Evolutionary conservation across 2,329 filamentous ascomycete species (phyloP), one percentile per base, ranked within the genome.

Genomic region (Fusarium transvaalense): DNA sequence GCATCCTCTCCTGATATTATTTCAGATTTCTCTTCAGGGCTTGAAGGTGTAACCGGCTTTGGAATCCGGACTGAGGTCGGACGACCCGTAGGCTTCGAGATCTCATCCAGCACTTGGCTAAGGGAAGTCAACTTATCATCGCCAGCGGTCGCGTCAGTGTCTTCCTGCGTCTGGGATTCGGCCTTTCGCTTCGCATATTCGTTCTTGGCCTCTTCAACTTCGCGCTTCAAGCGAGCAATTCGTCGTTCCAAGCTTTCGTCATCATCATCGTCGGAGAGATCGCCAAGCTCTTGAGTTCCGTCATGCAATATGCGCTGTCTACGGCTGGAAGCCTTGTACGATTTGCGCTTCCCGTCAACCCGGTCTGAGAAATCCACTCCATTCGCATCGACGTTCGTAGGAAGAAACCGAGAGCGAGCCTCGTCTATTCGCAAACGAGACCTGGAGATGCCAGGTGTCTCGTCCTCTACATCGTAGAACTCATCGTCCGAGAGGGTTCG

Each of bases 361-460:
- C 94, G 91, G 79, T 97, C 94, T 4, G 94, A 97, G 78, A 97
- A 96, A 79, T 97, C 93, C 25, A 91, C 92, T 23, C 91, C 89
- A 52, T 86, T 86, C 8, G 93, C 90, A 76, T 97, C 92, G 32
- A 97, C 88, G 39, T 88, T 86, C 12, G 91, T 84, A 4, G 92
- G 90, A 56, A 91, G 84, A 77, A 99, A 99, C 42, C 90, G 88
- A 32, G 88, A 89, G 58, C 95, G 90, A 42, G 96, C 96, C 76
- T 93, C 87, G 72, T 92, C 87, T 67, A 93, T 89, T 66, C 92
- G 90, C 10, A 98, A 82, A 25, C 90, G 88, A 35, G 91, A 89
- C 69, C 90, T 90, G 69, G 92, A 93, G 56, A 99, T 93, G 57
- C 87, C 88, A 32, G 87, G 84, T 7, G 78, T 79, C 43, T 91